Evolutionary conservation across 345 rosid genomes (phyloP).

Genomic region (Brassica carinata): DNA sequence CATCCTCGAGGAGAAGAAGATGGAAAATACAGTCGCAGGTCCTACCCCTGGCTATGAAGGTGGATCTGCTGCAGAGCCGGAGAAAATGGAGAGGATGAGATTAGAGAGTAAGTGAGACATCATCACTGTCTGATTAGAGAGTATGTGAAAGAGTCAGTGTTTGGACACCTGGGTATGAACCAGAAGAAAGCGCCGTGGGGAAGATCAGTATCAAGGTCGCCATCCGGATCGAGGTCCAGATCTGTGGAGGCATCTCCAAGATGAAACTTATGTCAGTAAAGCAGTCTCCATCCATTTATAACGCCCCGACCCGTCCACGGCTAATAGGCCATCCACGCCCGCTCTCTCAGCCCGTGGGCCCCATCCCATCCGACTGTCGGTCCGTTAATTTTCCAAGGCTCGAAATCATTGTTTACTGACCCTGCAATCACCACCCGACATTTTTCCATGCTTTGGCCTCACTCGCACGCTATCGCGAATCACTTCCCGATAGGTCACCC

Average conservation of each 20-base stretch:
- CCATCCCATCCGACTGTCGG: no score
- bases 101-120: constrained; percentile 52
- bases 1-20: constrained; percentile 69
- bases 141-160: constrained; percentile 44
- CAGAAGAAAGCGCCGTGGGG: constrained; percentile 50
- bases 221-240: constrained; percentile 74
- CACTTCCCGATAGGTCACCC: no score
- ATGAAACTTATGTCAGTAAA: constrained; percentile 16
- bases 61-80: constrained; percentile 39
- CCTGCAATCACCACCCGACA: no score
- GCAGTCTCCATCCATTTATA: no score
- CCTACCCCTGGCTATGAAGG: constrained; percentile 67
- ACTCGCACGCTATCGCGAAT: no score
- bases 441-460: no score
- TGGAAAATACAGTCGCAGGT: constrained; percentile 50
- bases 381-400: no score
- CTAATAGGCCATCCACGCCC: no score
- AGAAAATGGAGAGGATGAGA: constrained; percentile 51
- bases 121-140: constrained; percentile 19
- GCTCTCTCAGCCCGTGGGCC: no score
- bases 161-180: constrained; percentile 40
- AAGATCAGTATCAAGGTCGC: constrained; percentile 60
- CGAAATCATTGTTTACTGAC: no score
- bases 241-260: constrained; percentile 64
- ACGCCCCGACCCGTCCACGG: no score